These are phyloP conservation scores for Talaromyces sp. DNA, from an alignment of 2,329 filamentous ascomycete genomes.

Conservation along the genomic window DNA sequence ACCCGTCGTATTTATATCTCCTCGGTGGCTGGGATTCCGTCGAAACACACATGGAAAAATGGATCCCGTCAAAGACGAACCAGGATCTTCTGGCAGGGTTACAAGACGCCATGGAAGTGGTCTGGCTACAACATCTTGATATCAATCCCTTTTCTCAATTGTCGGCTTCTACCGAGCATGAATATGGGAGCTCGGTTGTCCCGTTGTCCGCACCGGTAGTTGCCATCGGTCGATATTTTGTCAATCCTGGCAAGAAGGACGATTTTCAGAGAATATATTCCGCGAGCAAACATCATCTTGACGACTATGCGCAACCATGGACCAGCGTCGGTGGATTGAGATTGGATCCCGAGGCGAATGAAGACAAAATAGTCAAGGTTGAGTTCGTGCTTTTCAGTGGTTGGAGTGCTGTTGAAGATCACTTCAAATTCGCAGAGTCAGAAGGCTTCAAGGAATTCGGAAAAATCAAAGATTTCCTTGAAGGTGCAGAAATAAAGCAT, in stretches of 20 bases:
- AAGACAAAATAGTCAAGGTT: conserved; percentile 26
- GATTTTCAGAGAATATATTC: conserved; percentile 30
- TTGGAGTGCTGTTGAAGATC: conserved; percentile 37
- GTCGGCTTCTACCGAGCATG: background rate
- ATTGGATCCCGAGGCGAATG: conserved; percentile 29
- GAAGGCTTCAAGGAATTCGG: conserved; percentile 31
- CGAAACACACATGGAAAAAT: conserved; percentile 40
- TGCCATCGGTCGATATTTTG: conserved; percentile 34
- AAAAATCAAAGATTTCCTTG: conserved; percentile 24
- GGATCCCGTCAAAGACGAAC: conserved; percentile 44
- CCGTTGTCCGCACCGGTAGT: conserved; percentile 31
- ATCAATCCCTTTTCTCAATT: conserved; percentile 27
- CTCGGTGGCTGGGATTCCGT: conserved; percentile 47
- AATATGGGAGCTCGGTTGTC: conserved; percentile 18
- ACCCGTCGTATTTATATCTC: conserved; percentile 43
- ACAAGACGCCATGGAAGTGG: conserved; percentile 37
- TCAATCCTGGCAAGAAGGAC: conserved; percentile 23
- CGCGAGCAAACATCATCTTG: conserved; percentile 25
- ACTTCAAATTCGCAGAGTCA: conserved; percentile 33
- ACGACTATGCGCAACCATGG: conserved; percentile 28
- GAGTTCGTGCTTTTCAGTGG: conserved; percentile 44
- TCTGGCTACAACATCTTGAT: conserved; percentile 46
- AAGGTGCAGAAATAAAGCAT: conserved; percentile 30
- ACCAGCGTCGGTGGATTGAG: conserved; percentile 39
- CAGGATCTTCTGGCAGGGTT: conserved; percentile 38